Evolutionary conservation across 2,329 filamentous ascomycete genomes (phyloP).

Genomic region (Claviceps africana): DNA sequence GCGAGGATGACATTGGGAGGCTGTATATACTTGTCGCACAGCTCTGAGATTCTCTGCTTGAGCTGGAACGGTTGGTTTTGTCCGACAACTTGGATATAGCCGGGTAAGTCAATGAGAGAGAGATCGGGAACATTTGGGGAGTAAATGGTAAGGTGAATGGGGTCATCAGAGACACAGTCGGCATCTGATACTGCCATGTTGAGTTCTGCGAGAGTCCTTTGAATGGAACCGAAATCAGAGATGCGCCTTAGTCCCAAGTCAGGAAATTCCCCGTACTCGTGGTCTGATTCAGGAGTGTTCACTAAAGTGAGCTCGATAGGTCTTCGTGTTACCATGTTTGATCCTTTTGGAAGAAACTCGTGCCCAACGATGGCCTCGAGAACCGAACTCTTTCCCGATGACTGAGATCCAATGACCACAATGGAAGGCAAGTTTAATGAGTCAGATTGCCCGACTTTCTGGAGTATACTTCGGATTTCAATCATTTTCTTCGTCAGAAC

Average conservation of each 20-base stretch:
- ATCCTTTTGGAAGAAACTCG: conserved; percentile 94
- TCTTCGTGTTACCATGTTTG: conserved; percentile 92
- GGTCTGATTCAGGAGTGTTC: conserved; percentile 75
- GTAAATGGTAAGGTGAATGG: conserved; percentile 89
- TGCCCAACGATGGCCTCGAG: conserved; percentile 94
- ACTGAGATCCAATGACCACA: conserved; percentile 97
- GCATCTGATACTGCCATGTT: conserved; percentile 83
- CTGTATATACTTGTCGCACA: conserved; percentile 98
- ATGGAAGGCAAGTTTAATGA: conserved; percentile 85
- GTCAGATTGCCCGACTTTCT: conserved; percentile 83
- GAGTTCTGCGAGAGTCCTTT: conserved; percentile 84
- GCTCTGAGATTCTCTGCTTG: conserved; percentile 88
- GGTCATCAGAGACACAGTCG: conserved; percentile 91
- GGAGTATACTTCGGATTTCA: conserved; percentile 84
- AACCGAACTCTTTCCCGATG: conserved; percentile 94
- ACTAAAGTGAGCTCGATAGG: conserved; percentile 93
- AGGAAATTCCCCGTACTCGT: conserved; percentile 93
- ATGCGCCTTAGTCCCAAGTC: conserved; percentile 80
- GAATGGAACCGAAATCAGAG: conserved; percentile 82
- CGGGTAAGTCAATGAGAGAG: conserved; percentile 88
- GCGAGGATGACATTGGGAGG: conserved; percentile 91
- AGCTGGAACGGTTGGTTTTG: conserved; percentile 80
- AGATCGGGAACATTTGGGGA: conserved; percentile 92
- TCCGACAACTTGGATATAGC: conserved; percentile 92
- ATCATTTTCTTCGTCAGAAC: conserved; percentile 98